Conservation (phyloP, 2,329 filamentous ascomycete species). For the Simplicillium sp. region DNA sequence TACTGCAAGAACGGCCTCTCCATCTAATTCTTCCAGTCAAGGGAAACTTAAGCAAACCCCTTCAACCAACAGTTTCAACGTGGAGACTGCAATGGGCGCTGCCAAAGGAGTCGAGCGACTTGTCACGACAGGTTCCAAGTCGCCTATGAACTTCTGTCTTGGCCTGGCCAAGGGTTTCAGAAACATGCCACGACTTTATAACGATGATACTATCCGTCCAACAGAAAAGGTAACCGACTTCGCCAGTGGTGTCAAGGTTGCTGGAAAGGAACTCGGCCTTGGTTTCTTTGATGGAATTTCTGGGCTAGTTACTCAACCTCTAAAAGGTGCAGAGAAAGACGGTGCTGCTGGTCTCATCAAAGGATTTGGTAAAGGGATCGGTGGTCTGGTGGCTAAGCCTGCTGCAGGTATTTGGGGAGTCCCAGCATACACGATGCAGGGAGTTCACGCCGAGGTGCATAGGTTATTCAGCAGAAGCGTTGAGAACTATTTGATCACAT, state of each 20-base stretch:
- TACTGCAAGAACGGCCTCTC: neutral
- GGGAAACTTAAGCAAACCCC: neutral
- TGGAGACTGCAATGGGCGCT: constrained; percentile 53
- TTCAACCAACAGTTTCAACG: constrained; percentile 16
- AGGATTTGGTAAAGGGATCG: constrained; percentile 74
- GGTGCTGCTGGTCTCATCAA: constrained; percentile 57
- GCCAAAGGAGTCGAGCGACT: constrained; percentile 63
- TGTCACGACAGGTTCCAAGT: constrained; percentile 64
- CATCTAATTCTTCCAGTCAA: neutral
- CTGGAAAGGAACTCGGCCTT: constrained; percentile 67
- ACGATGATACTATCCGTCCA: constrained; percentile 73
- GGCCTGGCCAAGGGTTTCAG: constrained; percentile 79
- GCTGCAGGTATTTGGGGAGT: constrained; percentile 63
- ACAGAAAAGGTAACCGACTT: constrained; percentile 70
- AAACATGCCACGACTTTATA: constrained; percentile 77
- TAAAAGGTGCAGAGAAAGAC: constrained; percentile 44
- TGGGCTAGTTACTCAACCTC: constrained; percentile 70
- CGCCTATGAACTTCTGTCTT: constrained; percentile 77
- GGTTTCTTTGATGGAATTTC: constrained; percentile 76
- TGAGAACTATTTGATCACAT: constrained; percentile 70
- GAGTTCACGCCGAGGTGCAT: constrained; percentile 67
- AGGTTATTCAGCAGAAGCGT: constrained; percentile 62
- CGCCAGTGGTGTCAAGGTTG: constrained; percentile 65
- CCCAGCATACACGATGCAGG: constrained; percentile 76
- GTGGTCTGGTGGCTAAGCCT: constrained; percentile 75